Evolutionary conservation across 345 rosid genomes (phyloP).

Genomic region (Cardamine chenopodiifolia): DNA sequence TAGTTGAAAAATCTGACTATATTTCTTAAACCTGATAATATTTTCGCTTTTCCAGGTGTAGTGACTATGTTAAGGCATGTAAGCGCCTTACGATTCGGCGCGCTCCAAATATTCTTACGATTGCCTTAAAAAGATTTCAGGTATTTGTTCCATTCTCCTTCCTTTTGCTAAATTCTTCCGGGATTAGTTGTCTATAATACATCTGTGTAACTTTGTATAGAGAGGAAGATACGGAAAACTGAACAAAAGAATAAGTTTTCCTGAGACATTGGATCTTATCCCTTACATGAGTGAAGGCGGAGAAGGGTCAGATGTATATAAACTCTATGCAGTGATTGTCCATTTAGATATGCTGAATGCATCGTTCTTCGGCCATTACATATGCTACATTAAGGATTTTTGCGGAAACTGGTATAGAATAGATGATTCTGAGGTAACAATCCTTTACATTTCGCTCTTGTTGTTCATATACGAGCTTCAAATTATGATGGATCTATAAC

Average conservation of each 20-base stretch:
- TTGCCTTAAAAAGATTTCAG: constrained; percentile 94
- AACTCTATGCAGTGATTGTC: constrained; percentile 93
- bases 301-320: constrained; percentile 69
- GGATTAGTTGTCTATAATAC: neutral
- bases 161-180: constrained; percentile 4
- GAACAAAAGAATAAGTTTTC: constrained; percentile 87
- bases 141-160: constrained; percentile 37
- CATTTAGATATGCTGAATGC: constrained; percentile 98
- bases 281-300: constrained; percentile 85
- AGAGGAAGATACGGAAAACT: constrained; percentile 97
- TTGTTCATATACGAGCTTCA: constrained; percentile 1
- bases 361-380: constrained; percentile 94
- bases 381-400: constrained; percentile 87
- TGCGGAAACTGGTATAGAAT: constrained; percentile 78
- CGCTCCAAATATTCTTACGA: constrained; percentile 89
- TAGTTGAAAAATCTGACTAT: neutral
- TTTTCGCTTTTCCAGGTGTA: constrained; percentile 55
- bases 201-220: constrained; percentile 51
- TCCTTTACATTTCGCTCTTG: constrained; percentile 13
- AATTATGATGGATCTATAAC: neutral
- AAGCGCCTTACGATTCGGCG: constrained; percentile 74
- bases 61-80: constrained; percentile 93
- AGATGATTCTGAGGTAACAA: constrained; percentile 86
- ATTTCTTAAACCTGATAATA: neutral
- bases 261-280: constrained; percentile 77